Evolutionary conservation across 2,329 filamentous ascomycete species (phyloP).

Genomic region (Phoma sp.): DNA sequence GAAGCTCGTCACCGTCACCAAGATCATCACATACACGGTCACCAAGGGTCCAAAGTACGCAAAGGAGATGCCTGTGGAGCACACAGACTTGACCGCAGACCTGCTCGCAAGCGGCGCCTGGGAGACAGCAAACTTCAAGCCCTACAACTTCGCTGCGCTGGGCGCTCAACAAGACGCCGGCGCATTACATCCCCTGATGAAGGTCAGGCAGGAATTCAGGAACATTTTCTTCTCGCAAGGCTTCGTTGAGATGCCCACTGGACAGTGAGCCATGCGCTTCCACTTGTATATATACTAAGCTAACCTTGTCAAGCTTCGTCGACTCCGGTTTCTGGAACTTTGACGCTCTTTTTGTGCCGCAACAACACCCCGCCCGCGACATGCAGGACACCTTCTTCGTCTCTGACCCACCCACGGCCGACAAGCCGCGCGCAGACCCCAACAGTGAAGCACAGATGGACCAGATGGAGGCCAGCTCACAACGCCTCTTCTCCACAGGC

Average conservation of each 20-base stretch:
- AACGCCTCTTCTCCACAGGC: constrained; percentile 62
- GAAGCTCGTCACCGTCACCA: constrained; percentile 84
- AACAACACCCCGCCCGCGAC: constrained; percentile 96
- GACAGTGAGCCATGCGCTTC: constrained; percentile 58
- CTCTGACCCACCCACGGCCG: constrained; percentile 81
- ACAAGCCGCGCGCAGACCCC: constrained; percentile 66
- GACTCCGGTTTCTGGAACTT: constrained; percentile 99
- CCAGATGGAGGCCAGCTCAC: constrained; percentile 56
- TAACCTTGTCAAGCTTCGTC: constrained; percentile 66
- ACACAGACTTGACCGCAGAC: constrained; percentile 92
- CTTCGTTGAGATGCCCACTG: constrained; percentile 97
- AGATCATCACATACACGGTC: constrained; percentile 84
- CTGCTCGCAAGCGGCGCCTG: constrained; percentile 88
- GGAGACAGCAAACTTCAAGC: constrained; percentile 90
- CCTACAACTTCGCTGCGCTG: constrained; percentile 77
- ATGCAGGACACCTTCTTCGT: constrained; percentile 99
- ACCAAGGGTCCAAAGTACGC: constrained; percentile 88
- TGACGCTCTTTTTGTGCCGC: constrained; percentile 93
- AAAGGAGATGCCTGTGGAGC: constrained; percentile 86
- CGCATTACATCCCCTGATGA: constrained; percentile 71
- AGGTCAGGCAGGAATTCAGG: constrained; percentile 93
- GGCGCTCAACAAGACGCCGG: constrained; percentile 66
- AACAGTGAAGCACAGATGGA: constrained; percentile 54
- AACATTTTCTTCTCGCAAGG: constrained; percentile 99
- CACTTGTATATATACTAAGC: not conserved